phyloP scores from a whole-genome alignment of 805 yeast genomes.

The Cyberlindnera xylosilytica region DNA sequence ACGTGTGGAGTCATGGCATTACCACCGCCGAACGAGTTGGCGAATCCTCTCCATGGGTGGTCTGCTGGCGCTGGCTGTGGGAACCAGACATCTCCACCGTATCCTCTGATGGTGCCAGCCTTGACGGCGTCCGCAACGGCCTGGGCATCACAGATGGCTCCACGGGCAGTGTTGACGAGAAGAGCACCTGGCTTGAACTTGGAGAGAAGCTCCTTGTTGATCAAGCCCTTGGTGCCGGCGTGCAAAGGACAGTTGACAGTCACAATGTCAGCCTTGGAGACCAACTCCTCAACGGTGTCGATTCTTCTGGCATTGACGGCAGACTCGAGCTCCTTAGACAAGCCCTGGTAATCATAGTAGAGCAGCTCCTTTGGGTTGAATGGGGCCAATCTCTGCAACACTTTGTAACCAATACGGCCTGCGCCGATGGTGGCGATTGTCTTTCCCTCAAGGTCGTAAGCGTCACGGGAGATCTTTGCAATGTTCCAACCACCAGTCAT shows the following conservation, averaged over 20 bases:
- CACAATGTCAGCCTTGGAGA: slow-evolving; percentile 65
- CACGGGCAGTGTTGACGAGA: slow-evolving; percentile 78
- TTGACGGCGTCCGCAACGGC: slow-evolving; percentile 74
- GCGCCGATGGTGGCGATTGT: slow-evolving; percentile 79
- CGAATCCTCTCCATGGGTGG: slow-evolving; percentile 76
- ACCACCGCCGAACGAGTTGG: slow-evolving; percentile 66
- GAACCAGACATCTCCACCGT: slow-evolving; percentile 85
- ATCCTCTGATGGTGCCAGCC: slow-evolving; percentile 69
- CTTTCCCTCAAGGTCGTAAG: slow-evolving; percentile 73
- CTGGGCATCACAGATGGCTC: slow-evolving; percentile 70
- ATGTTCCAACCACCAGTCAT: slow-evolving; percentile 67
- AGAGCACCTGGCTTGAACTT: slow-evolving; percentile 73
- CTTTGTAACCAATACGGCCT: slow-evolving; percentile 78
- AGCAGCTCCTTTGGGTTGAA: slow-evolving; percentile 72
- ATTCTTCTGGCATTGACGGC: slow-evolving; percentile 60
- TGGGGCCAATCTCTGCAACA: slow-evolving; percentile 65
- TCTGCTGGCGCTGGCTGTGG: slow-evolving; percentile 79
- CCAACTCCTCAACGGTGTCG: slow-evolving; percentile 59
- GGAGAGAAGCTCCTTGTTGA: slow-evolving; percentile 62
- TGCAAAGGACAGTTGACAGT: slow-evolving; percentile 79
- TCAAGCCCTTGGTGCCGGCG: slow-evolving; percentile 61
- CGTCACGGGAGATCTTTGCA: slow-evolving; percentile 70
- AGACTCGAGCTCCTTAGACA: slow-evolving; percentile 55
- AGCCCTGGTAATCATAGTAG: slow-evolving; percentile 72
- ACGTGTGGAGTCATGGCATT: slow-evolving; percentile 86